Percentiles rank a stretch among this genome's conserved stretches.
phyloP scores from a whole-genome alignment of 73 alveolate genomes.

The Symbiodinium pilosum region DNA sequence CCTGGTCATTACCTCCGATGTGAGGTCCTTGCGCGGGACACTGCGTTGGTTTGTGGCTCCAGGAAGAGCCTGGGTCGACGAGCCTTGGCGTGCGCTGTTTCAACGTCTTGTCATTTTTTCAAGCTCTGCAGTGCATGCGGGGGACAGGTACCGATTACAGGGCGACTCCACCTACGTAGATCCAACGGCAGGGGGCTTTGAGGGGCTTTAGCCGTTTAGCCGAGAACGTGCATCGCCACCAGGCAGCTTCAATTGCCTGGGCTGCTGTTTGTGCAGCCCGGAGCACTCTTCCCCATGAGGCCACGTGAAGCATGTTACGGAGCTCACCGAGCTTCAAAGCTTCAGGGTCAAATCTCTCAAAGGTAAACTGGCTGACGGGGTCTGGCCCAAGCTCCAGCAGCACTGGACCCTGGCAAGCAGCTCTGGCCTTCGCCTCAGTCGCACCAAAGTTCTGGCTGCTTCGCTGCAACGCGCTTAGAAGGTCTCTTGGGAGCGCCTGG shows the following conservation, averaged over 20 bases:
- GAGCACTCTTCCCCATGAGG: constrained; percentile 10
- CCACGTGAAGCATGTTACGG: background rate
- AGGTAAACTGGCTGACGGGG: constrained; percentile 17
- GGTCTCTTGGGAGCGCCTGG: constrained; percentile 9
- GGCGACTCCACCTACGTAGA: constrained; percentile 30
- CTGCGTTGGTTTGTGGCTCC: background rate
- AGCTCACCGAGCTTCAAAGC: too few species aligned
- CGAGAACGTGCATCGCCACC: too few species aligned
- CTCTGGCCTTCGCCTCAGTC: background rate
- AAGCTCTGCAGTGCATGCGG: too few species aligned
- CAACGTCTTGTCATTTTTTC: too few species aligned
- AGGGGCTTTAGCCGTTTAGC: background rate
- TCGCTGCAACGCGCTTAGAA: background rate
- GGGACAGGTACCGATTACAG: constrained; percentile 35
- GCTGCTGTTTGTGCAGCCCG: constrained; percentile 21
- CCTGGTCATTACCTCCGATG: too few species aligned
- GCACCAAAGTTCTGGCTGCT: background rate
- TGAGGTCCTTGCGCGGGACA: constrained; percentile 36
- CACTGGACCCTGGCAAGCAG: background rate
- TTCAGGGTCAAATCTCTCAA: background rate
- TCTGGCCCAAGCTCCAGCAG: background rate
- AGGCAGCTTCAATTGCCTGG: constrained; percentile 24
- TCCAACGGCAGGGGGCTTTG: background rate
- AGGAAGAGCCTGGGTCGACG: constrained; percentile 8
- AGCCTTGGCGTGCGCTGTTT: constrained; percentile 41